A percentile compares a stretch with the other conserved stretches of the same genome.
These are phyloP conservation scores for Ceratocystiopsis minuta DNA, from an alignment of 2,329 filamentous ascomycete genomes.

Conservation along the genomic window DNA sequence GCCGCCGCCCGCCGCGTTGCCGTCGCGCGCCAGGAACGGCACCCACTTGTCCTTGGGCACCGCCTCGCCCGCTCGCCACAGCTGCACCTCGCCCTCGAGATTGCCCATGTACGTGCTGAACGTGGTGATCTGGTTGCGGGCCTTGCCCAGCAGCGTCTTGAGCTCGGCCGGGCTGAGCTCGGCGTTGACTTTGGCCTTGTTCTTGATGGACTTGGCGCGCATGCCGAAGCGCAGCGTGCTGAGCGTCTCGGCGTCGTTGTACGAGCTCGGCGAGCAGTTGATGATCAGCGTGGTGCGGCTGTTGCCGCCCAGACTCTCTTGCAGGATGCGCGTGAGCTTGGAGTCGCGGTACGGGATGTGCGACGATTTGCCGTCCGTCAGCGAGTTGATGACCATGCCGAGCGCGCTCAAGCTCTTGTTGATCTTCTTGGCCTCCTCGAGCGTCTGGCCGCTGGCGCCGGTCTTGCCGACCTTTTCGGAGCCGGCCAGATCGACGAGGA, in stretches of 20 bases:
- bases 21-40: conserved; percentile 39
- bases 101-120: conserved; percentile 76
- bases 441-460: conserved; percentile 85
- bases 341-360: conserved; percentile 96
- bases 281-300: conserved; percentile 96
- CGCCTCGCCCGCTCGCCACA: conserved; percentile 74
- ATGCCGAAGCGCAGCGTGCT: conserved; percentile 89
- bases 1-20: conserved; percentile 20
- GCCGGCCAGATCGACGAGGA: conserved; percentile 93
- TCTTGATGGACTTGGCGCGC: conserved; percentile 96
- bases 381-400: conserved; percentile 95
- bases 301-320: conserved; percentile 95
- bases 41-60: conserved; percentile 87
- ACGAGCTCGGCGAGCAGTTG: conserved; percentile 97
- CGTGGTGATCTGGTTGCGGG: conserved; percentile 71
- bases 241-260: conserved; percentile 90
- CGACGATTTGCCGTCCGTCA: conserved; percentile 92
- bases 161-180: conserved; percentile 91
- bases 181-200: conserved; percentile 99
- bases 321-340: conserved; percentile 88
- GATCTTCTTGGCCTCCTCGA: conserved; percentile 99
- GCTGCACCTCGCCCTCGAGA: conserved; percentile 66
- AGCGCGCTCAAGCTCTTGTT: conserved; percentile 98
- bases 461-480: conserved; percentile 99
- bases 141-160: conserved; percentile 83